Evolutionary conservation across 345 rosid genomes (phyloP), one percentile per base, ranked within the genome.

Genomic region (Cardamine occulta): DNA sequence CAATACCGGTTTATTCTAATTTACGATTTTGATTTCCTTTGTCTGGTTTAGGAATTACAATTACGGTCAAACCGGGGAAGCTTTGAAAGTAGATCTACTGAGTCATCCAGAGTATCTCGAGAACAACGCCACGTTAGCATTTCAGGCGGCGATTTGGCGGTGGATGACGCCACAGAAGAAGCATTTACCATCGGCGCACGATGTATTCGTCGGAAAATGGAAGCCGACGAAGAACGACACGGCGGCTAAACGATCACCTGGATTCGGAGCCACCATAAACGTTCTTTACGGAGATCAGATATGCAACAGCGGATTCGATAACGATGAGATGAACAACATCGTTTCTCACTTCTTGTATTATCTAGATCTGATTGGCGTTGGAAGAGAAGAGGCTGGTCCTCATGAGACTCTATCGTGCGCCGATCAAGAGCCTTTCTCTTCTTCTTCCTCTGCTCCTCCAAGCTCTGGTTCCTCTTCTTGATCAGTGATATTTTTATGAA

Each of bases 81-180:
- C 93, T 5, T 63, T 93, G 82, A 85, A 89, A 77, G 74, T 85
- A 74, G 88, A 93, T 53, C 72, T 90, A 34, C 58, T 89, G 74
- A 84, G 75, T 78, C 86, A 84, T 42, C 96, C 98, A 63, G 96
- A 90, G 75, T 84, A 84, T 82, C 60, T 90, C 0, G 95, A 93
- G 79, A 60, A 88, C 81, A 88, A 89, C 26, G 93, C 96, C 1
- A 89, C 98, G 31, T 60, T 93, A 49, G 95, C 91, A 11, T 93
- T 90, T 74, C 96, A 88, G 66, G 79, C 93, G 0, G 95, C 98
- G 28, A 83, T 93, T 2, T 88, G 93, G 94, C 80, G 80, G 82
- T 93, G 96, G 98, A 93, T 93, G 98, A 89, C 93, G 1, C 96
- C 98, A 7, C 79, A 72, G 9, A 90, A 87, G 86, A 93, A 93